A percentile compares a stretch with the other conserved stretches of the same genome.
phyloP scores from a whole-genome alignment of 2,329 filamentous ascomycete species.

The Mollisiaceae sp. region DNA sequence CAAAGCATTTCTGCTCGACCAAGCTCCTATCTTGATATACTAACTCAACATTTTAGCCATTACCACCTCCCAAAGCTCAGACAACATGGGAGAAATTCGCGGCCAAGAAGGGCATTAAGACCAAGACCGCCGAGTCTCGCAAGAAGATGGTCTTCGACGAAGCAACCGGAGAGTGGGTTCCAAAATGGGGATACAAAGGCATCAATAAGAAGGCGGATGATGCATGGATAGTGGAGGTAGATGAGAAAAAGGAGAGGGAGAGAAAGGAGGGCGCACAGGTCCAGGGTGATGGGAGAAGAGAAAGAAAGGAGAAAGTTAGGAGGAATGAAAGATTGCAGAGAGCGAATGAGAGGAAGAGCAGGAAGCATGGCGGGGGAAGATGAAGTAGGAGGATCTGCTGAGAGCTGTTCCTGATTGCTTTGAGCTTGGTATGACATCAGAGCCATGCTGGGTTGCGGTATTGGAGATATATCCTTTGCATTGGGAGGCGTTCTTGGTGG shows the following conservation, averaged over 20 bases:
- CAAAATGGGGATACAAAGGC: slow-evolving; percentile 94
- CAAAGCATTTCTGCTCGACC: neutral
- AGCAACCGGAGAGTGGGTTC: slow-evolving; percentile 83
- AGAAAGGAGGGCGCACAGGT: slow-evolving; percentile 66
- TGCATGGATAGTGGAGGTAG: slow-evolving; percentile 92
- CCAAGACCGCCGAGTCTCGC: slow-evolving; percentile 79
- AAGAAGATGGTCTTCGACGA: slow-evolving; percentile 86
- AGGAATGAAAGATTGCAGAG: slow-evolving; percentile 73
- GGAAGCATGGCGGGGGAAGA: slow-evolving; percentile 36
- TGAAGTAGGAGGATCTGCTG: neutral
- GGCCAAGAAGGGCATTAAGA: slow-evolving; percentile 94
- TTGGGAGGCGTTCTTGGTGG: neutral
- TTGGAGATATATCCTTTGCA: neutral
- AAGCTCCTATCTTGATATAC: neutral
- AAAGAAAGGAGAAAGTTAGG: slow-evolving; percentile 70
- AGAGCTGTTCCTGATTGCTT: neutral
- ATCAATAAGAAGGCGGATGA: slow-evolving; percentile 83
- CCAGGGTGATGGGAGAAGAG: slow-evolving; percentile 66
- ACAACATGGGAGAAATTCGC: slow-evolving; percentile 98
- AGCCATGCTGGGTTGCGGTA: neutral
- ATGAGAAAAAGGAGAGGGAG: slow-evolving; percentile 72
- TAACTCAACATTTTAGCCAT: slow-evolving; percentile 51
- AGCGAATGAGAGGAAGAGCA: slow-evolving; percentile 62
- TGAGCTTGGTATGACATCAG: neutral
- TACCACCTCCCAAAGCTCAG: slow-evolving; percentile 79